Conservation (phyloP, 2,329 filamentous ascomycete species). For the Parascedosporium putredinis region DNA sequence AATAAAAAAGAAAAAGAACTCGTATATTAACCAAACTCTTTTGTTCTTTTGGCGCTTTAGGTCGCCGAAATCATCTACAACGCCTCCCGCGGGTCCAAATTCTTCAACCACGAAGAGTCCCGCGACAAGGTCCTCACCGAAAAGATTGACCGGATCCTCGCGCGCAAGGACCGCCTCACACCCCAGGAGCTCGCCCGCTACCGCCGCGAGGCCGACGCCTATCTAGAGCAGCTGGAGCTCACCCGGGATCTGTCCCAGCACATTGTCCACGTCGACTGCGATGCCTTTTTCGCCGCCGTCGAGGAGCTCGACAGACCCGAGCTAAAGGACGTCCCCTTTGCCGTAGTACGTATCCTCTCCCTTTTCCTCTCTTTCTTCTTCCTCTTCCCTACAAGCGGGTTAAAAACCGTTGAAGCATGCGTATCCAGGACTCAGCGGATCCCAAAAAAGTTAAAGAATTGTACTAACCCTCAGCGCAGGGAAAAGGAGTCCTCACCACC, state of each 20-base stretch:
- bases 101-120: conserved; percentile 81
- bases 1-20: not conserved
- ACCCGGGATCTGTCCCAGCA: conserved; percentile 72
- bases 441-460: not conserved
- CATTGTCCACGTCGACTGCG: conserved; percentile 89
- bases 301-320: conserved; percentile 79
- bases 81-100: conserved; percentile 92
- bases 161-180: conserved; percentile 65
- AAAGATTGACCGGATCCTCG: conserved; percentile 73
- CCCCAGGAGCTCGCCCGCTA: conserved; percentile 64
- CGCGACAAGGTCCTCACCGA: conserved; percentile 73
- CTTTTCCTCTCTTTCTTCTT: not conserved
- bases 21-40: too few relatives aligned
- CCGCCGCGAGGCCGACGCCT: conserved; percentile 65
- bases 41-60: too few relatives aligned
- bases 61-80: conserved; percentile 97
- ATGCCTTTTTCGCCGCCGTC: conserved; percentile 94
- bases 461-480: not conserved
- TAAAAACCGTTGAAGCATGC: too few relatives aligned
- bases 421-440: too few relatives aligned
- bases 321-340: conserved; percentile 77
- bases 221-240: conserved; percentile 69
- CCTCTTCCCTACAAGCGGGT: too few relatives aligned
- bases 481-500: conserved; percentile 47
- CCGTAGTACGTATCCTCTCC: conserved; percentile 50